phyloP scores from a whole-genome alignment of 2,329 filamentous ascomycete species.

The Aspergillus sergii region DNA sequence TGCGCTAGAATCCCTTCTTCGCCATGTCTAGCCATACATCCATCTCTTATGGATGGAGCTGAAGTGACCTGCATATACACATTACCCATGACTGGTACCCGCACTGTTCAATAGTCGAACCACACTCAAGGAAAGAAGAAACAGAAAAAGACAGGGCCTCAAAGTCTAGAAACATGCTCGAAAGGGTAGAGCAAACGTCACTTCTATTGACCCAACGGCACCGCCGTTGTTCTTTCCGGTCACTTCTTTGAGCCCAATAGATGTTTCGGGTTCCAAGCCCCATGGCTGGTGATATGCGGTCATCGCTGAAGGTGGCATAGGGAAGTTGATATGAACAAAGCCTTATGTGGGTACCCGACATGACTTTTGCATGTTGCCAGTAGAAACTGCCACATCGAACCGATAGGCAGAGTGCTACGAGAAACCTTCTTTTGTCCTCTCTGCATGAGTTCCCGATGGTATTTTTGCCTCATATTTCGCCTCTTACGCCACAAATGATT shows the following conservation, averaged over 20 bases:
- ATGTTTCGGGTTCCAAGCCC: background rate
- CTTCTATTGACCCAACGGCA: slow-evolving; percentile 2
- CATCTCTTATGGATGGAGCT: background rate
- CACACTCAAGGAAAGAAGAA: background rate
- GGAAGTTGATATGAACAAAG: slow-evolving; percentile 20
- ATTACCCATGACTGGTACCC: background rate
- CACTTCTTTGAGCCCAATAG: slow-evolving; percentile 5
- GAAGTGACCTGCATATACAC: background rate
- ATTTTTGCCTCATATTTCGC: background rate
- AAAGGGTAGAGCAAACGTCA: slow-evolving; percentile 1
- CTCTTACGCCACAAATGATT: slow-evolving; percentile 3
- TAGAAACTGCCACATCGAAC: slow-evolving; percentile 16
- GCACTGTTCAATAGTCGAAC: background rate
- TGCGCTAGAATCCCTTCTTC: background rate
- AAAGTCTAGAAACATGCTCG: background rate
- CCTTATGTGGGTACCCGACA: slow-evolving; percentile 33
- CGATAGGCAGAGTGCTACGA: background rate
- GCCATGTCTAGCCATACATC: background rate
- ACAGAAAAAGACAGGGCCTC: background rate
- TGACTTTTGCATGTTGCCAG: background rate
- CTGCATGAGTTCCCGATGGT: background rate
- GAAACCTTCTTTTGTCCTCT: background rate
- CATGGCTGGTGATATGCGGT: slow-evolving; percentile 6
- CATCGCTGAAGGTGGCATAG: slow-evolving; percentile 2
- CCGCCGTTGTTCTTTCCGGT: slow-evolving; percentile 9